Percentiles rank a stretch among this genome's conserved stretches.
phyloP scores from a whole-genome alignment of 1,284 basidiomycete species.

The Moesziomyces sp. region DNA sequence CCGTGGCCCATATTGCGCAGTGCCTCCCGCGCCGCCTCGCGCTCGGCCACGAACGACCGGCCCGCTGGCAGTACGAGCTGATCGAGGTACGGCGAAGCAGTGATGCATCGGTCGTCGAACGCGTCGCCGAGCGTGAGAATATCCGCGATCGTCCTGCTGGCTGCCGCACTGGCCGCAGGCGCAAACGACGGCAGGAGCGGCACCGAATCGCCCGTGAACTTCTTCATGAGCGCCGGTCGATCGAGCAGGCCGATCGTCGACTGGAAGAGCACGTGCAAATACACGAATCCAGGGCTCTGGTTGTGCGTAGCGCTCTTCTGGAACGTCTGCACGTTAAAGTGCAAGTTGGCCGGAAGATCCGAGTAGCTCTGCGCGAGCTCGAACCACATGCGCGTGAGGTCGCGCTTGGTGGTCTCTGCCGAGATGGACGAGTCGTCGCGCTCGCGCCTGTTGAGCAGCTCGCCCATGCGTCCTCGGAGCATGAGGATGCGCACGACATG shows the following conservation, averaged over 20 bases:
- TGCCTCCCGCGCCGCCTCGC: slow-evolving; percentile 47
- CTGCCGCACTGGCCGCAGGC: slow-evolving; percentile 44
- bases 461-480: slow-evolving; percentile 55
- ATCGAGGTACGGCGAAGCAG: slow-evolving; percentile 53
- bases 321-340: slow-evolving; percentile 59
- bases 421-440: slow-evolving; percentile 37
- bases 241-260: slow-evolving; percentile 58
- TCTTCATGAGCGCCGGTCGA: slow-evolving; percentile 51
- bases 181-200: slow-evolving; percentile 44
- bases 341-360: slow-evolving; percentile 44
- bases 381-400: slow-evolving; percentile 52
- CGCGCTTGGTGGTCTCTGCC: slow-evolving; percentile 37
- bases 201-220: slow-evolving; percentile 40
- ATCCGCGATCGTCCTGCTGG: slow-evolving; percentile 55
- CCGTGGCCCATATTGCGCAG: slow-evolving; percentile 49
- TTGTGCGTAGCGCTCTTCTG: slow-evolving; percentile 50
- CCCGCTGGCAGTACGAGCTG: slow-evolving; percentile 57
- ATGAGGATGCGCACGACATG: slow-evolving; percentile 53
- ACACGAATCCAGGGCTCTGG: slow-evolving; percentile 55
- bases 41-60: slow-evolving; percentile 51
- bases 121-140: slow-evolving; percentile 53
- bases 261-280: slow-evolving; percentile 58
- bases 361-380: slow-evolving; percentile 56
- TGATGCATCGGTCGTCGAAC: slow-evolving; percentile 46
- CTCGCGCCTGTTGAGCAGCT: slow-evolving; percentile 51